Conservation (phyloP, 371 early-diverging fungal genomes). For the Lichtheimia corymbifera region DNA sequence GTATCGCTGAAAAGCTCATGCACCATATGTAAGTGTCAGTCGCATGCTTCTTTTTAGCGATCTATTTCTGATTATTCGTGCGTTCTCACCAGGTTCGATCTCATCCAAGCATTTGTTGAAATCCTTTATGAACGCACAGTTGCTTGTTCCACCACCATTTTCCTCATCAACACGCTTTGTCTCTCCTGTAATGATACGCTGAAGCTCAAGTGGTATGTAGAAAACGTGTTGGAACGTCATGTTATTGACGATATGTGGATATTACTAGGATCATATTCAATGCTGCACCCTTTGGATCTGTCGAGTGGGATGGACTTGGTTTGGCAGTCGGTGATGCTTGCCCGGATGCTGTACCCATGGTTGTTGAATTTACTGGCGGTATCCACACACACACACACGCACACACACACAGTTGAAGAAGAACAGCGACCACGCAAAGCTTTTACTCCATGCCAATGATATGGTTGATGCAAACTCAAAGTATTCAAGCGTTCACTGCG, state of each 20-base stretch:
- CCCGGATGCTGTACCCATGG: not conserved
- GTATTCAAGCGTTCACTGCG: not conserved
- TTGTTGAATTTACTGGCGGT: not conserved
- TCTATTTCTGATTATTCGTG: not conserved
- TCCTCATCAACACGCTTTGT: no score
- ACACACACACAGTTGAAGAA: not conserved
- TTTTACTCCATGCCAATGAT: not conserved
- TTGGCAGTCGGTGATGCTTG: not conserved
- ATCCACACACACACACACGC: not conserved
- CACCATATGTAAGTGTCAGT: not conserved
- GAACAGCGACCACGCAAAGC: not conserved
- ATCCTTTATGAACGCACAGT: not conserved
- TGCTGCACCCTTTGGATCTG: not conserved
- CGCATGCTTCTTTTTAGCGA: not conserved
- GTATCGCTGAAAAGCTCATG: not conserved
- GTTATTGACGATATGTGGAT: no score
- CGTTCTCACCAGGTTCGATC: not conserved
- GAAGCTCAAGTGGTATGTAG: no score
- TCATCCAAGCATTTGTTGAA: not conserved
- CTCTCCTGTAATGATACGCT: no score
- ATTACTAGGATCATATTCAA: not conserved
- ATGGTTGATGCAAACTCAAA: not conserved
- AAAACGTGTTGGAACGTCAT: no score
- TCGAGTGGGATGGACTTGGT: not conserved
- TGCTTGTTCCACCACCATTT: not conserved